Evolutionary conservation across 192 early-diverging fungal genomes (phyloP).

Genomic region (Coemansia sp.): DNA sequence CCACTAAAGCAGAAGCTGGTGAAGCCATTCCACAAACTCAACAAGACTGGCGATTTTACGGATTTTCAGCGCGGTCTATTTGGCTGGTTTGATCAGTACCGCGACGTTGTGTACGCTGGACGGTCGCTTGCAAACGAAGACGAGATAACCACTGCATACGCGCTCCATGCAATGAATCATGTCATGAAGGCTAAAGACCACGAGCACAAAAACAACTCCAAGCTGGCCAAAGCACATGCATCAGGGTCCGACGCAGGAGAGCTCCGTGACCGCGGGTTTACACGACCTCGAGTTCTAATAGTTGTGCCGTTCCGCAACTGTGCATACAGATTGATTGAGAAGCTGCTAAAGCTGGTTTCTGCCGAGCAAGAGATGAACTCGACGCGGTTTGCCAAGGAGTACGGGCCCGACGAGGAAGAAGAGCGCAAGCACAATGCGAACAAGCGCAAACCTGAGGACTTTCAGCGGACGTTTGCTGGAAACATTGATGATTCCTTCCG

Average conservation of each 20-base stretch:
- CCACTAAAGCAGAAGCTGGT: constrained; percentile 33
- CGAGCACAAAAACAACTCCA: constrained; percentile 72
- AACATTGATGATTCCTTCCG: constrained; percentile 97
- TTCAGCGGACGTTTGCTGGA: constrained; percentile 79
- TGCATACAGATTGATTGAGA: constrained; percentile 76
- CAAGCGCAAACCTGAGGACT: constrained; percentile 74
- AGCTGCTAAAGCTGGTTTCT: constrained; percentile 73
- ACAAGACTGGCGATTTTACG: constrained; percentile 24
- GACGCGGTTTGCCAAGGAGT: constrained; percentile 81
- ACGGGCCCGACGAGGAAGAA: constrained; percentile 60
- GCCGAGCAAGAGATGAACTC: constrained; percentile 82
- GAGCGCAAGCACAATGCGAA: constrained; percentile 34
- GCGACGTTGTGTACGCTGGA: constrained; percentile 73
- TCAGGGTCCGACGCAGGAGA: constrained; percentile 66
- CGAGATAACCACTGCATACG: constrained; percentile 71
- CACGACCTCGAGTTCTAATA: constrained; percentile 88
- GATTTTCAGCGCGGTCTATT: constrained; percentile 63
- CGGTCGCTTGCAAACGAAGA: constrained; percentile 61
- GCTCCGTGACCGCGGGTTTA: constrained; percentile 93
- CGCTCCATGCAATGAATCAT: constrained; percentile 90
- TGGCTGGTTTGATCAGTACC: constrained; percentile 68
- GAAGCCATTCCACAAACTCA: constrained; percentile 38
- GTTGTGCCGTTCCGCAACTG: constrained; percentile 83
- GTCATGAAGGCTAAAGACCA: constrained; percentile 73
- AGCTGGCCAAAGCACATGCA: constrained; percentile 63